Evolutionary conservation across 2,329 filamentous ascomycete genomes (phyloP).

Genomic region (Thelonectria olida): DNA sequence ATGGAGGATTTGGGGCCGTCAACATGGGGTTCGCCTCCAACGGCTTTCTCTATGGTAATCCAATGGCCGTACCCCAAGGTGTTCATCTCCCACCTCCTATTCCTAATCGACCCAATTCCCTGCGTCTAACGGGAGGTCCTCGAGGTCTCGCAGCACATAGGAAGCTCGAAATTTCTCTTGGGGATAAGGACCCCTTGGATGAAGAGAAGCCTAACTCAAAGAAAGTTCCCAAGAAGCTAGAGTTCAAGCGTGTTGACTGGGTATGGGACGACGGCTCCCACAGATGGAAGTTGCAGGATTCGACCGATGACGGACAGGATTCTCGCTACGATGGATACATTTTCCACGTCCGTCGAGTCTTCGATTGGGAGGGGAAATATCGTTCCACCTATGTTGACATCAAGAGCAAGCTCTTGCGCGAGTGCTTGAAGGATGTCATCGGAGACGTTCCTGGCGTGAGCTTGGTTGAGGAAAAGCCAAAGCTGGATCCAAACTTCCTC

Average conservation of each 20-base stretch:
- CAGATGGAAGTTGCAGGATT: slow-evolving; percentile 64
- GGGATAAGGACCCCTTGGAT: neutral
- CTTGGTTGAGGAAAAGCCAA: slow-evolving; percentile 81
- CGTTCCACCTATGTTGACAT: slow-evolving; percentile 79
- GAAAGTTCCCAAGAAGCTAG: slow-evolving; percentile 36
- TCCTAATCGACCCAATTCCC: neutral
- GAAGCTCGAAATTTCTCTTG: neutral
- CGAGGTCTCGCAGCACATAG: neutral
- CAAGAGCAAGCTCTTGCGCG: slow-evolving; percentile 81
- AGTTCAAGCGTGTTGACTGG: slow-evolving; percentile 63
- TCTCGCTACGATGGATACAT: slow-evolving; percentile 78
- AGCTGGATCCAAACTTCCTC: slow-evolving; percentile 75
- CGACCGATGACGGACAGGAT: slow-evolving; percentile 55
- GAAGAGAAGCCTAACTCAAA: slow-evolving; percentile 22
- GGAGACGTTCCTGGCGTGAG: slow-evolving; percentile 65
- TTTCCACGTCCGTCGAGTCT: slow-evolving; percentile 84
- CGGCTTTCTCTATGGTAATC: neutral
- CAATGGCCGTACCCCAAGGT: too few relatives aligned
- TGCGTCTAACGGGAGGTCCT: neutral
- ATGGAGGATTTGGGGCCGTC: neutral
- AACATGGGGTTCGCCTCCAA: neutral
- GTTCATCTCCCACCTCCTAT: too few relatives aligned
- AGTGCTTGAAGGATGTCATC: slow-evolving; percentile 60
- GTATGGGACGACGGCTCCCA: slow-evolving; percentile 62
- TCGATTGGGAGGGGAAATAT: slow-evolving; percentile 87